These are phyloP conservation scores for Lasiodiplodia citricola DNA, from an alignment of 2,329 filamentous ascomycete genomes.

Conservation along the genomic window DNA sequence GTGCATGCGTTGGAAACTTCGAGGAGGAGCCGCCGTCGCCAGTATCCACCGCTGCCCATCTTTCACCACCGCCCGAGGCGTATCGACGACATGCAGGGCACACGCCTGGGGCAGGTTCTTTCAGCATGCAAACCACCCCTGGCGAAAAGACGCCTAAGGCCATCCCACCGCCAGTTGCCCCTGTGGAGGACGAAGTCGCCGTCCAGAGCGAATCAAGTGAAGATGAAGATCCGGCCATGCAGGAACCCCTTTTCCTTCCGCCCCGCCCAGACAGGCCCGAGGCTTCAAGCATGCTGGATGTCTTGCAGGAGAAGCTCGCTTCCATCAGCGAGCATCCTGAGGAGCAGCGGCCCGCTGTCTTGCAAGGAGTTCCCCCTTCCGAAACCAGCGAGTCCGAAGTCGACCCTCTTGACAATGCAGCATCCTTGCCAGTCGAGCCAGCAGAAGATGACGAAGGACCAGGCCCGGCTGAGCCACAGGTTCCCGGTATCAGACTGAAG, in stretches of 20 bases:
- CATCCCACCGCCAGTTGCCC: not conserved
- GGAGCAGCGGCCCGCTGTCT: constrained; percentile 30
- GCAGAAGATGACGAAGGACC: constrained; percentile 27
- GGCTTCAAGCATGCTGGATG: constrained; percentile 3
- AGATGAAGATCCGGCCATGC: constrained; percentile 21
- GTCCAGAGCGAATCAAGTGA: constrained; percentile 24
- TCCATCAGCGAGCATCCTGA: constrained; percentile 25
- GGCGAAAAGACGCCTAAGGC: constrained; percentile 24
- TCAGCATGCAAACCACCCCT: constrained; percentile 12
- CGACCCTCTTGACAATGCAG: constrained; percentile 32
- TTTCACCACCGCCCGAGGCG: constrained; percentile 42
- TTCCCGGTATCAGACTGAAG: constrained; percentile 44
- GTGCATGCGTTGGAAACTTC: constrained; percentile 21
- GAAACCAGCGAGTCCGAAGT: constrained; percentile 30
- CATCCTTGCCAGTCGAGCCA: constrained; percentile 31
- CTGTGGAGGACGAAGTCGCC: not conserved
- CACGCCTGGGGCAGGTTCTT: constrained; percentile 36
- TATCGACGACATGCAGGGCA: constrained; percentile 45
- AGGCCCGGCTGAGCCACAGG: constrained; percentile 1
- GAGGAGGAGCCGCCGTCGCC: constrained; percentile 40
- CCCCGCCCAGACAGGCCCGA: constrained; percentile 18
- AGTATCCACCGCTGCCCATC: constrained; percentile 37
- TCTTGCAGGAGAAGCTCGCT: constrained; percentile 13
- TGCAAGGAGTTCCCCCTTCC: constrained; percentile 27
- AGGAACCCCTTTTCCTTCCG: constrained; percentile 25